These are phyloP conservation scores for Pseudogymnoascus sp. DNA, from an alignment of 2,329 filamentous ascomycete species.

Conservation along the genomic window DNA sequence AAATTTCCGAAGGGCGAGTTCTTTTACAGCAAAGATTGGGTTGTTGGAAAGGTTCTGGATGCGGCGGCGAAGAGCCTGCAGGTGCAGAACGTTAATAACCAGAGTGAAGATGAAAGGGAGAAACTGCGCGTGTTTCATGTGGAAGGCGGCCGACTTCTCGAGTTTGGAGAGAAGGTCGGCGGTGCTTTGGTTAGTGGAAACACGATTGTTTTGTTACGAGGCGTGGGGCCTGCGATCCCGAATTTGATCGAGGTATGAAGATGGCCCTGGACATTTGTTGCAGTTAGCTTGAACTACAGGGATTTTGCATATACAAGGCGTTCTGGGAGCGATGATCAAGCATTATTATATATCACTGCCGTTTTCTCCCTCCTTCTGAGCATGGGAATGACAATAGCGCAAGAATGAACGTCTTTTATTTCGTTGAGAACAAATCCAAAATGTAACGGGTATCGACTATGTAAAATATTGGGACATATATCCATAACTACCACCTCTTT, in stretches of 20 bases:
- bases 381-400: background rate
- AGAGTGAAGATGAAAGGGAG: slow-evolving; percentile 64
- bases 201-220: slow-evolving; percentile 79
- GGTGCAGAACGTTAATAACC: slow-evolving; percentile 77
- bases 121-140: slow-evolving; percentile 86
- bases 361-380: background rate
- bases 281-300: background rate
- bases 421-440: background rate
- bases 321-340: slow-evolving; percentile 2
- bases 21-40: slow-evolving; percentile 78
- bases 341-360: background rate
- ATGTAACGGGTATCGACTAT: background rate
- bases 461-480: background rate
- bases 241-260: slow-evolving; percentile 54
- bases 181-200: slow-evolving; percentile 68
- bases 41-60: slow-evolving; percentile 75
- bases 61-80: slow-evolving; percentile 68
- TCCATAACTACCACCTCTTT: background rate
- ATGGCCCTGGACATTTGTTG: background rate
- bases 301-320: slow-evolving; percentile 3
- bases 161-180: slow-evolving; percentile 81
- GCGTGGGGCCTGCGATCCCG: slow-evolving; percentile 67
- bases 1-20: slow-evolving; percentile 77
- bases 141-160: slow-evolving; percentile 75
- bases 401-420: background rate